These are phyloP conservation scores for Elymus sibiricus DNA, from an alignment of 176 grass and related monocot genomes.

Conservation along the genomic window DNA sequence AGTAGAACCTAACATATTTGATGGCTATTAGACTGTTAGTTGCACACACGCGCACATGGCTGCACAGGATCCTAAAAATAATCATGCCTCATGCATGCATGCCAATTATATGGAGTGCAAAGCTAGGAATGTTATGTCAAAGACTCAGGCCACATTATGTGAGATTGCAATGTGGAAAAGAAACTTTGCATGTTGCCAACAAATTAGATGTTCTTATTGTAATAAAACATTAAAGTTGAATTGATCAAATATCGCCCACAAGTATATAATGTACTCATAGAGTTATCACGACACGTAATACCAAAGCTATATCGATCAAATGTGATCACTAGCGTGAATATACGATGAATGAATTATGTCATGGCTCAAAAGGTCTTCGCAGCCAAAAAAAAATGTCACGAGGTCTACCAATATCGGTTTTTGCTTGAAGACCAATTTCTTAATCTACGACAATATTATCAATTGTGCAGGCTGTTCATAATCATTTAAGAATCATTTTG, in stretches of 20 bases:
- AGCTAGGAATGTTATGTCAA: neutral
- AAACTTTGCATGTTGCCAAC: neutral
- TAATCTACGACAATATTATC: neutral
- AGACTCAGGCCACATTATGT: neutral
- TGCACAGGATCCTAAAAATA: constrained; percentile 17
- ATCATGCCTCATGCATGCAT: constrained; percentile 24
- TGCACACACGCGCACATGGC: constrained; percentile 15
- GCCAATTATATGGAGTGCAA: neutral
- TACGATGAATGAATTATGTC: neutral
- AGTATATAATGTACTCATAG: neutral
- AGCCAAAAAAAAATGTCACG: neutral
- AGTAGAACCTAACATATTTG: neutral
- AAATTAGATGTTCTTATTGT: neutral
- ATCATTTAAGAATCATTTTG: neutral
- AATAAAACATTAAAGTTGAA: neutral
- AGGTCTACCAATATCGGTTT: neutral
- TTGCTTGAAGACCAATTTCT: neutral
- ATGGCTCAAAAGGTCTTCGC: neutral
- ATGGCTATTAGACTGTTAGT: constrained; percentile 11
- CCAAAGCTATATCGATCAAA: neutral
- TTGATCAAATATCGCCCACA: neutral
- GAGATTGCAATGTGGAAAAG: neutral
- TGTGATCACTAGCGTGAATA: neutral
- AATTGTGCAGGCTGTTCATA: neutral
- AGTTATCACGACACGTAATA: neutral